Conservation (phyloP, 192 early-diverging fungal genomes). For the Pilaira anomala region DNA sequence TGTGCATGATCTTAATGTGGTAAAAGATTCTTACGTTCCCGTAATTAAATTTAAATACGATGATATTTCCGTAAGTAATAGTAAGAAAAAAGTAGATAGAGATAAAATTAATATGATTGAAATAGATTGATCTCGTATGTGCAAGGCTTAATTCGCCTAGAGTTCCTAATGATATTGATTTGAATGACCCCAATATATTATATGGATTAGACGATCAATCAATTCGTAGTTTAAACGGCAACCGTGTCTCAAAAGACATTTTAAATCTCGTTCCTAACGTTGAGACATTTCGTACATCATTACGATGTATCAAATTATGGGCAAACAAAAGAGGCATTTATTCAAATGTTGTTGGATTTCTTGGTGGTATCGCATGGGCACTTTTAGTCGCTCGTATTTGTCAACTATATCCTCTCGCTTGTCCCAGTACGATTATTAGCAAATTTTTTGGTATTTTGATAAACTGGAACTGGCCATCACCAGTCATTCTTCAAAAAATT, state of each 20-base stretch:
- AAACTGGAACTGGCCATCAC: conserved; percentile 65
- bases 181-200: conserved; percentile 73
- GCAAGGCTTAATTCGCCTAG: conserved; percentile 62
- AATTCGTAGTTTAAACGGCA: conserved; percentile 87
- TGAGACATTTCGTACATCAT: conserved; percentile 55
- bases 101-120: conserved; percentile 22
- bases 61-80: conserved; percentile 52
- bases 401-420: conserved; percentile 67
- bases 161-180: conserved; percentile 79
- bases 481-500: conserved; percentile 59
- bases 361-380: conserved; percentile 75
- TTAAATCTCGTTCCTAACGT: conserved; percentile 61
- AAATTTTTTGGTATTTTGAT: conserved; percentile 63
- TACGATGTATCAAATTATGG: conserved; percentile 69
- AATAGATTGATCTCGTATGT: conserved; percentile 88
- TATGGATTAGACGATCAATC: conserved; percentile 73
- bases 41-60: conserved; percentile 63
- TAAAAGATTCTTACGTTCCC: conserved; percentile 64
- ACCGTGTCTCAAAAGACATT: conserved; percentile 66
- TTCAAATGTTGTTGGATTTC: conserved; percentile 69
- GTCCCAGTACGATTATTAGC: conserved; percentile 55
- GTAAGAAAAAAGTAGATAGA: background rate
- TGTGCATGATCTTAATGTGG: conserved; percentile 3
- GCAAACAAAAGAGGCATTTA: conserved; percentile 62
- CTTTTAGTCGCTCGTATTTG: conserved; percentile 68